Percentiles rank a stretch among this genome's conserved stretches.
These are phyloP conservation scores for Backusella psychrophila DNA, from an alignment of 192 early-diverging fungal species.

Conservation along the genomic window DNA sequence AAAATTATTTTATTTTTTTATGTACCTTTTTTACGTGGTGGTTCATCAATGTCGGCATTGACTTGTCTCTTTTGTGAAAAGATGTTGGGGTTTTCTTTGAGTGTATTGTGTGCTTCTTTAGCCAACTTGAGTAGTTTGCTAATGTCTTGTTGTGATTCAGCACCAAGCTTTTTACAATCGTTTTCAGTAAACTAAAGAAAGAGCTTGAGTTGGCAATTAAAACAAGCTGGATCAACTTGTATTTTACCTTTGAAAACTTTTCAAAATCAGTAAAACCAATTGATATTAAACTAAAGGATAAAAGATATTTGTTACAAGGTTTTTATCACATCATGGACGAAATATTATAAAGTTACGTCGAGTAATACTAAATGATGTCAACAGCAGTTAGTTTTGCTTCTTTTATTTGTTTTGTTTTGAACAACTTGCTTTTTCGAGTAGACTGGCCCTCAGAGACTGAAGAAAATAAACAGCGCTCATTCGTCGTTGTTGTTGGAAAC, in stretches of 20 bases:
- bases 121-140: neutral
- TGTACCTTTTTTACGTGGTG: neutral
- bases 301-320: neutral
- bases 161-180: neutral
- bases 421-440: neutral
- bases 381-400: neutral
- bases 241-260: neutral
- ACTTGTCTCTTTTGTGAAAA: neutral
- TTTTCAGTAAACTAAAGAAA: neutral
- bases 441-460: neutral
- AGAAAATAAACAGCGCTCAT: neutral
- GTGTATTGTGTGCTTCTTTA: neutral
- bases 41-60: neutral
- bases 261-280: neutral
- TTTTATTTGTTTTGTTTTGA: neutral
- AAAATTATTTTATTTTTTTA: too few species aligned
- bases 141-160: neutral
- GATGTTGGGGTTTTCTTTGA: neutral
- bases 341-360: neutral
- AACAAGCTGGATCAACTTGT: neutral
- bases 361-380: neutral
- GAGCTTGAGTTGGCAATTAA: neutral
- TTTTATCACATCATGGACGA: too few species aligned
- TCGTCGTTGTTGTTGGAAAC: neutral
- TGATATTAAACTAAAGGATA: neutral